Percentiles rank a stretch among this genome's conserved stretches.
phyloP scores from a whole-genome alignment of 768 basidiomycete species.

The Flagelloscypha sp. region DNA sequence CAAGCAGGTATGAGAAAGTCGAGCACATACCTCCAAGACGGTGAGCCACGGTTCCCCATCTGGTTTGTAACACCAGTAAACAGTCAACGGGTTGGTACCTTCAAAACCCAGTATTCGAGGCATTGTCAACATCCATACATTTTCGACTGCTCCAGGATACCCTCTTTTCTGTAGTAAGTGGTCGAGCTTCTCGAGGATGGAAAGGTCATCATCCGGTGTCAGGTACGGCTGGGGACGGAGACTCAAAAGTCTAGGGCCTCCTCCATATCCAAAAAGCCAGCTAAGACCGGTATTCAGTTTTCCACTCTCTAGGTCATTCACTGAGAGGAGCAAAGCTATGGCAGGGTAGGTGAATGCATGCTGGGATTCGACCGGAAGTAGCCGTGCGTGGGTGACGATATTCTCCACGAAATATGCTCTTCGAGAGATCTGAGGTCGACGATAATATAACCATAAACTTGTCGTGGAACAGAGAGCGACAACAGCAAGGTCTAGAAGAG shows the following conservation, averaged over 20 bases:
- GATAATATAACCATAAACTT: too few species aligned
- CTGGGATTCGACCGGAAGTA: conserved; percentile 35
- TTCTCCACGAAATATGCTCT: conserved; percentile 42
- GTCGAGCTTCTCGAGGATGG: conserved; percentile 35
- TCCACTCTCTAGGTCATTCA: conserved; percentile 42
- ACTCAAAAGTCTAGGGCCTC: conserved; percentile 36
- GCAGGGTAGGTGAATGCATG: conserved; percentile 59
- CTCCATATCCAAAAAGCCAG: conserved; percentile 49
- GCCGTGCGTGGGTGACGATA: conserved; percentile 44
- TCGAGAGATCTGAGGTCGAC: too few species aligned
- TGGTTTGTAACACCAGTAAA: conserved; percentile 53
- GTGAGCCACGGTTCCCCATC: conserved; percentile 27
- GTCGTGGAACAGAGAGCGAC: too few species aligned
- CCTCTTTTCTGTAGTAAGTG: conserved; percentile 9
- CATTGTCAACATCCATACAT: conserved; percentile 71
- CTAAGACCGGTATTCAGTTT: conserved; percentile 39
- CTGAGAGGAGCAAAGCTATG: conserved; percentile 45
- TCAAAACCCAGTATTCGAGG: conserved; percentile 58
- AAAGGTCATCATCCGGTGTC: conserved; percentile 15
- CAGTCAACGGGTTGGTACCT: conserved; percentile 64
- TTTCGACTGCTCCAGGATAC: conserved; percentile 22
- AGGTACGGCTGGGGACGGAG: conserved; percentile 41
- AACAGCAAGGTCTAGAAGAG: too few species aligned
- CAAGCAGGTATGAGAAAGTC: not conserved
- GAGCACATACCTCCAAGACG: conserved; percentile 46